Conservation (phyloP, 2,329 filamentous ascomycete species). For the Beauveria pseudobassiana region DNA sequence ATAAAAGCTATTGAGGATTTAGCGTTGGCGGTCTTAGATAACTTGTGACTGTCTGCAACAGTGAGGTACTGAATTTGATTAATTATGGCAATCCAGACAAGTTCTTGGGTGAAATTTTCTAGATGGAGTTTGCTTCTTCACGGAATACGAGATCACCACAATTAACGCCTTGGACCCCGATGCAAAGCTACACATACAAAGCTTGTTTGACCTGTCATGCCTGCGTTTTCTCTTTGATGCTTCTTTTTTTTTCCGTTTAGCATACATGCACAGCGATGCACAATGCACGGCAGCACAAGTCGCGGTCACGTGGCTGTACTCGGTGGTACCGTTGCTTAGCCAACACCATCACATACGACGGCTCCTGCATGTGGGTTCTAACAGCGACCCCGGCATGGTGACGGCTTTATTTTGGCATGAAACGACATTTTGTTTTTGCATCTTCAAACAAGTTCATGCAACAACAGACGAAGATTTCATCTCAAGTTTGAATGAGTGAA, state of each 20-base stretch:
- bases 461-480: background rate
- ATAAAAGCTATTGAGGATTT: constrained; percentile 24
- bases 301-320: background rate
- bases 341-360: background rate
- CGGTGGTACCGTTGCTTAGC: constrained; percentile 1
- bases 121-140: too few species aligned
- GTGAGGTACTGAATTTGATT: background rate
- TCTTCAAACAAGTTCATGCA: background rate
- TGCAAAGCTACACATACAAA: too few species aligned
- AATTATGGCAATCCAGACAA: too few species aligned
- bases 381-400: background rate
- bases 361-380: background rate
- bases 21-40: background rate
- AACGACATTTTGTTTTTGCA: background rate
- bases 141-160: too few species aligned
- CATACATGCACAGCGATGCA: background rate
- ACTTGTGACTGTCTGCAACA: background rate
- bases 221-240: background rate
- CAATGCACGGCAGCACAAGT: background rate
- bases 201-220: too few species aligned
- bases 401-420: background rate
- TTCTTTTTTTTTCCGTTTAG: background rate
- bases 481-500: background rate
- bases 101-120: too few species aligned
- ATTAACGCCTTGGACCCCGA: too few species aligned